phyloP scores from a whole-genome alignment of 2,329 filamentous ascomycete genomes.

The Colletotrichum noveboracense region DNA sequence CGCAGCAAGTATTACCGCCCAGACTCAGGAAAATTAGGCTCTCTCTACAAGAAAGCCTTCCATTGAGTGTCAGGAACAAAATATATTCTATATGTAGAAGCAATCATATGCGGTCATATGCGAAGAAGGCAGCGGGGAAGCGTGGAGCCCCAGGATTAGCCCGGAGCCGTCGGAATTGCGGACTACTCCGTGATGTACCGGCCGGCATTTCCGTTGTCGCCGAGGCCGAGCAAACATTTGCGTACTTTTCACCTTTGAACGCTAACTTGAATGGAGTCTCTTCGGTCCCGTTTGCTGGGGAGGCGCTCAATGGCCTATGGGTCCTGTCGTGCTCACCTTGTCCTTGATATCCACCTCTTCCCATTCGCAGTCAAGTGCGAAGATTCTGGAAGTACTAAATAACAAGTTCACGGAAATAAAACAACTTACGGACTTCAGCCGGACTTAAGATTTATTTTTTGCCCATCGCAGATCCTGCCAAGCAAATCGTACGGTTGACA shows the following conservation, averaged over 20 bases:
- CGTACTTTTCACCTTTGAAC: background rate
- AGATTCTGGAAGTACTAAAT: background rate
- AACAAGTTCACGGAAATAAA: background rate
- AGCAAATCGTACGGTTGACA: background rate
- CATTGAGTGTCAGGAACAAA: rapidly evolving
- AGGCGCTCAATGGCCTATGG: rapidly evolving
- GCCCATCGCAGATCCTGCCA: background rate
- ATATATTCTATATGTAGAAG: rapidly evolving
- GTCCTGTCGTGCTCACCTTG: background rate
- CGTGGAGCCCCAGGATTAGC: background rate
- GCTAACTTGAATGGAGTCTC: background rate
- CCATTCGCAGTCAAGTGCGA: background rate
- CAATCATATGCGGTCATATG: background rate
- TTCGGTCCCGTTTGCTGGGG: background rate
- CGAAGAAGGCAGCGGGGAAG: background rate
- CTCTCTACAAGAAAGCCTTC: background rate
- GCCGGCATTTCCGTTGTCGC: background rate
- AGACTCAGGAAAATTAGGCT: no score
- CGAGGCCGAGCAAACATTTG: background rate
- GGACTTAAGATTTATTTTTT: background rate
- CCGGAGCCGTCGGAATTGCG: background rate
- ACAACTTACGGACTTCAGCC: background rate
- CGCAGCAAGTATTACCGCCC: no score
- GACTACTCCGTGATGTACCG: background rate
- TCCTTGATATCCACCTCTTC: background rate